phyloP scores from a whole-genome alignment of 805 yeast genomes.

The Yarrowia yakushimensis region DNA sequence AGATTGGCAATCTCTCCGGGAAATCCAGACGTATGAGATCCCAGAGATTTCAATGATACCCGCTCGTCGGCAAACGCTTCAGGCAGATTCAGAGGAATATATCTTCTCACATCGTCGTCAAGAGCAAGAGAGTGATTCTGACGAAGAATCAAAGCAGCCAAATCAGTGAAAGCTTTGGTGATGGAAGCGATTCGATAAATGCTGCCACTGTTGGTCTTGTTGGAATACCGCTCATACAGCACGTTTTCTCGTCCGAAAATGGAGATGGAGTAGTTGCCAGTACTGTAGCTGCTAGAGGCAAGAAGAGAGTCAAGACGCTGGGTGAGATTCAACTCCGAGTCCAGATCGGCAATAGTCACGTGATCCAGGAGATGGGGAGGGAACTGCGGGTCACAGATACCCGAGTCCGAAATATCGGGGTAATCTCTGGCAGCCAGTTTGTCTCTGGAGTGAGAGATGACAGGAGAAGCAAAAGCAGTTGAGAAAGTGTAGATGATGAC shows the following conservation, averaged over 20 bases:
- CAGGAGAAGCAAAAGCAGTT: background rate
- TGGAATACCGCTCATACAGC: background rate
- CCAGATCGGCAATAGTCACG: background rate
- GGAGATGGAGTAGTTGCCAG: slow-evolving; percentile 16
- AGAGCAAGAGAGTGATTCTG: background rate
- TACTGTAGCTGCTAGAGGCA: background rate
- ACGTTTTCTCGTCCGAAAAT: background rate
- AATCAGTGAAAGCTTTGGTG: slow-evolving; percentile 7
- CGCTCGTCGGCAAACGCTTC: background rate
- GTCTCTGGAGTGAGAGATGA: background rate
- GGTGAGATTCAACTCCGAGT: background rate
- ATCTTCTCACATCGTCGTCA: background rate
- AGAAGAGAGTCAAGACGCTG: background rate
- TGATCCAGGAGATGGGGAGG: background rate
- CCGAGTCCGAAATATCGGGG: background rate
- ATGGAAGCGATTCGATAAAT: slow-evolving; percentile 3
- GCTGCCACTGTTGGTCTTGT: background rate
- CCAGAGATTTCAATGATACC: background rate
- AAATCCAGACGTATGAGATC: slow-evolving; percentile 10
- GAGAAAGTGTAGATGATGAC: background rate
- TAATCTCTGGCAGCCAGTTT: background rate
- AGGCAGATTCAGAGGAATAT: background rate
- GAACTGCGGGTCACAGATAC: background rate
- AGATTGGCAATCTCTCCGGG: background rate
- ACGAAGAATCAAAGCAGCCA: background rate